A percentile compares a stretch with the other conserved stretches of the same genome.
Conservation (phyloP, 495 filamentous ascomycete species). For the Daldinia childiae region DNA sequence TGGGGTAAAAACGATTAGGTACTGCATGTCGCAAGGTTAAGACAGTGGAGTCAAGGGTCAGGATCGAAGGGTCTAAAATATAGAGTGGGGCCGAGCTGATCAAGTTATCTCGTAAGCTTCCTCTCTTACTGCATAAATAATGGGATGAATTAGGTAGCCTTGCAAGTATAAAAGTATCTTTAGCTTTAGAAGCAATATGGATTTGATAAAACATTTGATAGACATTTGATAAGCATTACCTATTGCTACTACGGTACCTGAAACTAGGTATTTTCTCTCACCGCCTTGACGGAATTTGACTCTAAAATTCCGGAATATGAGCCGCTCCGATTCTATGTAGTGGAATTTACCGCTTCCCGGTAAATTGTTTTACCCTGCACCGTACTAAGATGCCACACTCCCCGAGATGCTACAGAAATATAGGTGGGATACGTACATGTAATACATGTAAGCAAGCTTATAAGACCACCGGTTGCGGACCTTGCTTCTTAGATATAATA, state of each 20-base stretch:
- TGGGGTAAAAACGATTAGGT: constrained; percentile 22
- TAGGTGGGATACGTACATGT: background rate
- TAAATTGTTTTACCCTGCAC: constrained; percentile 19
- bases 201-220: too few relatives aligned
- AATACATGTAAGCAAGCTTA: background rate
- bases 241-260: background rate
- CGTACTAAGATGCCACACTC: constrained; percentile 3
- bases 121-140: constrained; percentile 1
- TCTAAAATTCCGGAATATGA: constrained; percentile 3
- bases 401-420: background rate
- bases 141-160: background rate
- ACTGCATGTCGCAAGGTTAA: background rate
- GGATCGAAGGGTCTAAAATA: constrained; percentile 18
- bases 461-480: constrained; percentile 23
- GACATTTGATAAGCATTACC: too few relatives aligned
- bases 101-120: constrained; percentile 31
- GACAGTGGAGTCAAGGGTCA: constrained; percentile 4
- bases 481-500: constrained; percentile 9
- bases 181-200: background rate
- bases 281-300: constrained; percentile 21
- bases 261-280: constrained; percentile 3
- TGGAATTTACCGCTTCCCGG: constrained; percentile 22
- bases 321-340: constrained; percentile 23
- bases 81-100: constrained; percentile 21
- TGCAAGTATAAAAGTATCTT: background rate